Evolutionary conservation across 768 basidiomycete genomes (phyloP), one percentile per base, ranked within the genome.

Genomic region (Hemileccinum rubropunctum): DNA sequence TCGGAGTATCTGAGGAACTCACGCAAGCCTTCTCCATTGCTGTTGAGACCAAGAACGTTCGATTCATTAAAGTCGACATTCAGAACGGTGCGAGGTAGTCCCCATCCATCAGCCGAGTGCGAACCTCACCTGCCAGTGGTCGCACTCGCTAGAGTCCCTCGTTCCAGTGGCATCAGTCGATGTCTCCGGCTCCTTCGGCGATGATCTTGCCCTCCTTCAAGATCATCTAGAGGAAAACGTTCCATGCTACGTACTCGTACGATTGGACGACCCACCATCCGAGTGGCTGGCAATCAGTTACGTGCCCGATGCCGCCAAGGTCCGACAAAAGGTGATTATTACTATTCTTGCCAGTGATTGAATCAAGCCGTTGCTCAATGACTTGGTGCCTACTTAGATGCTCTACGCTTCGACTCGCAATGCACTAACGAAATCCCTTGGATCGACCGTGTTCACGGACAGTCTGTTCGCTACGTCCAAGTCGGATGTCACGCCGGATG

Each of bases 331-430:
- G 82, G 90, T 84, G 47, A 42, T 32, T 23, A 42, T 32, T 23
- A 1, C 32, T 26, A 2, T 11, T 57, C 53, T 65, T 51, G 41
- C 39, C 30, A 34, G n/a, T n/a, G 9, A 36, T 35, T 4, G 28
- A 15, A 11, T 39, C 7, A n/a, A 34, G 36, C 12, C 37, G 20
- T 43, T 13, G 10, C 47, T 47, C 12, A 17, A 42, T 18, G 37
- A 40, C 40, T 41, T 33, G 37, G 42, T 34, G 23, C 20, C 10
- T 46, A 26, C 35, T 8, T 32, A 93, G 90, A 95, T 93, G 91
- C 74, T 95, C 30, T 94, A 93, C 67, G 90, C 92, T 18, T 86
- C 91, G 3, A 84, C 86, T 1, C 82, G 90, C 38, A 73, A 75
- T 20, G 76, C 83, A 15, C 75, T 94, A 18, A 75, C 83, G 26